Conservation (phyloP, 2,329 filamentous ascomycete species). For the Colletotrichum sp. region DNA sequence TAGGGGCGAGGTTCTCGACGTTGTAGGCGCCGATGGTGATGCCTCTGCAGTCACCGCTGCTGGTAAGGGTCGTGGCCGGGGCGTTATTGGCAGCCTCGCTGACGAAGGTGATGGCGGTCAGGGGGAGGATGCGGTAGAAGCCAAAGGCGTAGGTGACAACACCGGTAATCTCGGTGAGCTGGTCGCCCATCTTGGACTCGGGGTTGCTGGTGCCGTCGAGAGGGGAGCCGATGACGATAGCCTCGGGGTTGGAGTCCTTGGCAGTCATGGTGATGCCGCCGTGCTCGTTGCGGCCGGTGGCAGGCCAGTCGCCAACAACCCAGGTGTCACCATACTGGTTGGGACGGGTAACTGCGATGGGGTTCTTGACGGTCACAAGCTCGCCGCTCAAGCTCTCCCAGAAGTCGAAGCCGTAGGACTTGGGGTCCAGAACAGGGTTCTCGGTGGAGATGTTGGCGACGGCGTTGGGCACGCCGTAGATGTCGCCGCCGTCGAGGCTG, state of each 20-base stretch:
- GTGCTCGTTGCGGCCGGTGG: slow-evolving; percentile 65
- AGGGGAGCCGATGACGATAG: slow-evolving; percentile 68
- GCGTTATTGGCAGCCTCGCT: slow-evolving; percentile 51
- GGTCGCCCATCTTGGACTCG: slow-evolving; percentile 68
- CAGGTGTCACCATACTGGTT: slow-evolving; percentile 73
- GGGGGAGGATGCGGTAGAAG: slow-evolving; percentile 72
- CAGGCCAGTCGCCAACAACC: slow-evolving; percentile 69
- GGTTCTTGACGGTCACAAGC: slow-evolving; percentile 66
- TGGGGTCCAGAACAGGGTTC: slow-evolving; percentile 67
- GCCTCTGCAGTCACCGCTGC: slow-evolving; percentile 61
- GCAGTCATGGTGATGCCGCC: slow-evolving; percentile 69
- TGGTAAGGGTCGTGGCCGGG: slow-evolving; percentile 56
- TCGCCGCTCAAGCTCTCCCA: slow-evolving; percentile 75
- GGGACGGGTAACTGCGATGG: slow-evolving; percentile 63
- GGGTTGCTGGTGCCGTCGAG: slow-evolving; percentile 70
- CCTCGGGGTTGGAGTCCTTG: slow-evolving; percentile 72
- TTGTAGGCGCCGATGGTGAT: slow-evolving; percentile 73
- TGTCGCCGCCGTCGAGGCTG: slow-evolving; percentile 66
- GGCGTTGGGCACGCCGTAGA: slow-evolving; percentile 71
- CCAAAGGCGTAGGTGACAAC: slow-evolving; percentile 70
- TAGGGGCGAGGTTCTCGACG: slow-evolving; percentile 69
- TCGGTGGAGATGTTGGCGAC: slow-evolving; percentile 57
- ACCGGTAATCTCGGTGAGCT: slow-evolving; percentile 70
- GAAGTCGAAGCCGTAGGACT: slow-evolving; percentile 71
- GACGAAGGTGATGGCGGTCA: slow-evolving; percentile 59